phyloP scores from a whole-genome alignment of 352 stramenopile species.

The Phytophthora nicotianae region DNA sequence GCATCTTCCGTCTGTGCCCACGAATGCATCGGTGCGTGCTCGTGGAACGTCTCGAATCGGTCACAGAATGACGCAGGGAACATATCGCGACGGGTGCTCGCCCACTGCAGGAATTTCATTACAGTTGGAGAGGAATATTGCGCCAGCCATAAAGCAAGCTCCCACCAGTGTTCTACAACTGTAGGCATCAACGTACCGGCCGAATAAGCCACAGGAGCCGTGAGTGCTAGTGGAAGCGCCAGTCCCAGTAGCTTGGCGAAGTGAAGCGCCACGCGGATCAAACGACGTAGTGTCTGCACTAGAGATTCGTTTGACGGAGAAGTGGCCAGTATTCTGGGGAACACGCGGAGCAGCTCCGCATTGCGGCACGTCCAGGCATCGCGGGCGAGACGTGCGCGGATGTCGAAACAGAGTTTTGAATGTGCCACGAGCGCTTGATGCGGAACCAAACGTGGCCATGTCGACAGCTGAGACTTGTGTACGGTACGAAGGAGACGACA shows the following conservation, averaged over 20 bases:
- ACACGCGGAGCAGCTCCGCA: constrained; percentile 25
- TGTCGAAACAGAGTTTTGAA: constrained; percentile 2
- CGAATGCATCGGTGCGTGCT: constrained; percentile 85
- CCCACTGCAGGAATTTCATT: constrained; percentile 97
- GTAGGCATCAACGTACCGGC: constrained; percentile 23
- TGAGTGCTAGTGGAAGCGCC: constrained; percentile 46
- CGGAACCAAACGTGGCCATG: constrained; percentile 25
- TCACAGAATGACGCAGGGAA: constrained; percentile 93
- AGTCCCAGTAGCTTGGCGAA: constrained; percentile 67
- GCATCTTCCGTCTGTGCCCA: constrained; percentile 87
- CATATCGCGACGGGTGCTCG: constrained; percentile 93
- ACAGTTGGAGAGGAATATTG: constrained; percentile 87
- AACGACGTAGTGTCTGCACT: constrained; percentile 43
- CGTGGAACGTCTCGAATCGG: constrained; percentile 91
- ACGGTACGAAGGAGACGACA: neutral
- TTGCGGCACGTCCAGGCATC: constrained; percentile 29
- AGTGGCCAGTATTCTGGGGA: constrained; percentile 35
- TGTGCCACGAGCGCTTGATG: constrained; percentile 31
- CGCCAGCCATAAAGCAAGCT: constrained; percentile 61
- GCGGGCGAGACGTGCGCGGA: constrained; percentile 15
- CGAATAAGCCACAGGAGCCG: constrained; percentile 45
- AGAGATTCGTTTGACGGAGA: constrained; percentile 22
- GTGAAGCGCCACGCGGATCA: constrained; percentile 57
- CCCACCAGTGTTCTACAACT: constrained; percentile 70
- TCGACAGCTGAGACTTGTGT: constrained; percentile 14